Evolutionary conservation across 352 stramenopile species (phyloP), one percentile per base, ranked within the genome.

Genomic region (Aphanomyces stellatus): DNA sequence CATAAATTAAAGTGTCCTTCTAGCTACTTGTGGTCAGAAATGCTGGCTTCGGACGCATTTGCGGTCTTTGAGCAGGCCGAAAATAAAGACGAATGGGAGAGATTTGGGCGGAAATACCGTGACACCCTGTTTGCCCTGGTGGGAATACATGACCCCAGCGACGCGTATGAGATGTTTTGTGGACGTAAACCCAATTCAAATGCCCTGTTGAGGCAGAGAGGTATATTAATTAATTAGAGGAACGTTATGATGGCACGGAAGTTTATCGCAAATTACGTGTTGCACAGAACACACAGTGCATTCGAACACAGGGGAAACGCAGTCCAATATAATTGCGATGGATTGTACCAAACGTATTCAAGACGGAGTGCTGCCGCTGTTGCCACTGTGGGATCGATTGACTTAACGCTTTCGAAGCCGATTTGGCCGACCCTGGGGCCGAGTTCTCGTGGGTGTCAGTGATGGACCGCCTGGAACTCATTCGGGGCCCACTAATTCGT

Each of bases 31-130:
- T 99, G 96, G 93, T 95, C 96, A 7, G 96, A 99, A 78, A 94
- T 99, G 46, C 88, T 99, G 80, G 93, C 82, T 63, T 96, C 95
- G 25, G 96, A 99, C 75, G 96, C 96, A 8, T 99, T 98, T 75
- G 90, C 85, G 24, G 94, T 96, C 5, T 99, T 99, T 69, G 94
- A 99, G 73, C 96, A 99, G 70, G 91, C 89, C 22, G 28, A 62
- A 24, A 84, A 82, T 8, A 22, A 62, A 48, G 53, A 30, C 17
- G 88, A 78, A 8, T 76, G 96, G 6, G 73, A 75, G 46, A 75
- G 72, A 25, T 83, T 98, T 22, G 96, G 96, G 28, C 78, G 73
- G 42, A 80, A 79, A 43, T 99, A 98, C 82, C 82, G 94, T 41
- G 81, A 97, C 51, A 99, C 97, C 28, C 88, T 99, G 22, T 73